phyloP scores from a whole-genome alignment of 345 rosid genomes.

The Eucalyptus sideroxylon region DNA sequence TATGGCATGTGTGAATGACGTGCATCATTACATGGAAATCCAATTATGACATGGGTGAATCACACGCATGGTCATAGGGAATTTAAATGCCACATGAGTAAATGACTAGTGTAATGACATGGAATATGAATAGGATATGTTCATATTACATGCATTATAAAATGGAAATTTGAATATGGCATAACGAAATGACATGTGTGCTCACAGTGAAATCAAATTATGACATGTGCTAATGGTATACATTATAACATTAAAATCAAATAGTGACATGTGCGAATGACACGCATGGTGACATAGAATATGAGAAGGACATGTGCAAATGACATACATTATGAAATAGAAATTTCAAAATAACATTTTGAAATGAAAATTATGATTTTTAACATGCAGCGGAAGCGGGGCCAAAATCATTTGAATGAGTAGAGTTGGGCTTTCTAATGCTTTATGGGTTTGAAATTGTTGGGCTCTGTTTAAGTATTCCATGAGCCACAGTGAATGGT shows the following conservation, averaged over 20 bases:
- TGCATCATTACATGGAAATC: too few relatives aligned
- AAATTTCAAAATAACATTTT: neutral
- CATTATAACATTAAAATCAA: neutral
- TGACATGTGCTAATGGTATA: neutral
- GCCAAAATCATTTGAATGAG: too few relatives aligned
- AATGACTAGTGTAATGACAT: neutral
- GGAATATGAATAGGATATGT: neutral
- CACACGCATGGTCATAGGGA: neutral
- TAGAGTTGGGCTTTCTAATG: too few relatives aligned
- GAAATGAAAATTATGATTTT: neutral
- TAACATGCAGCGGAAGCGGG: too few relatives aligned
- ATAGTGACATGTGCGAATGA: neutral
- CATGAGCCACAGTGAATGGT: too few relatives aligned
- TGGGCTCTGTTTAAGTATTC: too few relatives aligned
- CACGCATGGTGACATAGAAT: neutral
- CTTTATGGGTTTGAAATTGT: too few relatives aligned
- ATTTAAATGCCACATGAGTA: neutral
- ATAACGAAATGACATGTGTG: fast-evolving
- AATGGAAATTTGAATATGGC: neutral
- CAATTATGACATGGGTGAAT: too few relatives aligned
- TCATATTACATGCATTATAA: neutral
- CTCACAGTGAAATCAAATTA: fast-evolving
- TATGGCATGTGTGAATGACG: too few relatives aligned
- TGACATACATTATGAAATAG: neutral
- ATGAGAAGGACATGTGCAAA: neutral